These are phyloP conservation scores for Claviceps humidiphila DNA, from an alignment of 2,329 filamentous ascomycete genomes.

Conservation along the genomic window DNA sequence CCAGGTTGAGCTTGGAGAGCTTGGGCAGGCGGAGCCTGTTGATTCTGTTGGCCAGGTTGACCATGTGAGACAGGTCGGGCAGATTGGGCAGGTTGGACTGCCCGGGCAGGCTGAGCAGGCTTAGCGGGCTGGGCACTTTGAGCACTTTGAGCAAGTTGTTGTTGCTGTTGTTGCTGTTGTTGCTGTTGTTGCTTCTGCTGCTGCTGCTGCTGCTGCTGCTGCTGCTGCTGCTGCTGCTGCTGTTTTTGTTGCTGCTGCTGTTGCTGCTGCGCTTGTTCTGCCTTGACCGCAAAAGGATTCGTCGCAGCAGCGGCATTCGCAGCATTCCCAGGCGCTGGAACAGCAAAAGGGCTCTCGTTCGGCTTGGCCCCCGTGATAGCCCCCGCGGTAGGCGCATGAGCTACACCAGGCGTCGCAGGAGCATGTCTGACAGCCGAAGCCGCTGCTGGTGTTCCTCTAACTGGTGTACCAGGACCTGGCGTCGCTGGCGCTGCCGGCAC, in stretches of 20 bases:
- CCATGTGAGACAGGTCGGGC: neutral
- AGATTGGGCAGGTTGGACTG: neutral
- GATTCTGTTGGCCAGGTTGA: slow-evolving; percentile 4
- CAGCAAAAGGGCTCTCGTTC: slow-evolving; percentile 1
- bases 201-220: slow-evolving; percentile 6
- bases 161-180: no score
- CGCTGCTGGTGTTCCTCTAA: slow-evolving; percentile 5
- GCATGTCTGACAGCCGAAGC: slow-evolving; percentile 10
- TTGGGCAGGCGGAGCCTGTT: neutral
- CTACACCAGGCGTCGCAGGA: slow-evolving; percentile 1
- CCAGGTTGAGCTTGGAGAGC: no score
- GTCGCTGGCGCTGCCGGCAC: slow-evolving; percentile 10
- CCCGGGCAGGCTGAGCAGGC: neutral
- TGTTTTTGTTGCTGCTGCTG: neutral
- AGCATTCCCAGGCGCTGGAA: neutral
- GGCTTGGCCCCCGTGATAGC: neutral
- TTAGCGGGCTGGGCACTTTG: neutral
- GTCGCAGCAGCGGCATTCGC: neutral
- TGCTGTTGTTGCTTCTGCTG: neutral
- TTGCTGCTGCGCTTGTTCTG: slow-evolving; percentile 4
- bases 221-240: neutral
- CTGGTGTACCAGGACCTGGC: slow-evolving; percentile 6
- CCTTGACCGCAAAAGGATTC: slow-evolving; percentile 4
- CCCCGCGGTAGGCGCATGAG: slow-evolving; percentile 3
- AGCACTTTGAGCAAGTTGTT: neutral